These are phyloP conservation scores for Linderniella brevidens DNA, from an alignment of 257 asterid genomes.

Conservation along the genomic window DNA sequence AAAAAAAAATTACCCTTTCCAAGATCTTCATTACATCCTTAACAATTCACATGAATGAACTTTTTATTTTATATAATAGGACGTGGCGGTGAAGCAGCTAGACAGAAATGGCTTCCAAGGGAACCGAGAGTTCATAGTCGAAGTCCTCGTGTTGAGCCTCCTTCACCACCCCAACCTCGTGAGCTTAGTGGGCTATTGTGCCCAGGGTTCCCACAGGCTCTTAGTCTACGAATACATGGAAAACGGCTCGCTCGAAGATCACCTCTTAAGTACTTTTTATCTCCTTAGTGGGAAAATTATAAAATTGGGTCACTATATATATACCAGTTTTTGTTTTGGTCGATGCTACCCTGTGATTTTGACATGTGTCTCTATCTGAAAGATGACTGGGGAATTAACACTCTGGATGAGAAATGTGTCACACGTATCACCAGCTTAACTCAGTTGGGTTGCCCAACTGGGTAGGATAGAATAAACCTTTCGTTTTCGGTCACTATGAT, in stretches of 20 bases:
- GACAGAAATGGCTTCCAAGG: constrained; percentile 57
- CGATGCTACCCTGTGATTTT: too few relatives aligned
- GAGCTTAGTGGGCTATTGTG: constrained; percentile 42
- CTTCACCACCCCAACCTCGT: constrained; percentile 47
- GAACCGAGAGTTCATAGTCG: constrained; percentile 40
- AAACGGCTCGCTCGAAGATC: constrained; percentile 49
- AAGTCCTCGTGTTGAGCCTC: constrained; percentile 34
- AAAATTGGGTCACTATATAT: too few relatives aligned
- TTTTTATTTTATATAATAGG: constrained; percentile 18
- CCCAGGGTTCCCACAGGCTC: constrained; percentile 37
- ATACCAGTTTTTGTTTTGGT: too few relatives aligned
- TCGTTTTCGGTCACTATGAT: too few relatives aligned
- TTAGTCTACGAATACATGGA: constrained; percentile 38
- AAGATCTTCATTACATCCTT: too few relatives aligned
- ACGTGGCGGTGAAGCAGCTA: constrained; percentile 43
- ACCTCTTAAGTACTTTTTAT: constrained; percentile 24
- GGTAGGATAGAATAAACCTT: too few relatives aligned
- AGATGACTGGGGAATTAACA: too few relatives aligned
- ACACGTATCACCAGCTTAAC: too few relatives aligned
- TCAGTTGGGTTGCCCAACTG: too few relatives aligned
- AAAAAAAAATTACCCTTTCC: background rate
- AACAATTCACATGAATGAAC: background rate
- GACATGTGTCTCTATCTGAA: too few relatives aligned
- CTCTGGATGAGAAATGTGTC: too few relatives aligned
- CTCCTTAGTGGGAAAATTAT: too few relatives aligned